A percentile compares a stretch with the other conserved stretches of the same genome.
Conservation (phyloP, 2,329 filamentous ascomycete genomes). For the Lasiodiplodia hormozganensis region DNA sequence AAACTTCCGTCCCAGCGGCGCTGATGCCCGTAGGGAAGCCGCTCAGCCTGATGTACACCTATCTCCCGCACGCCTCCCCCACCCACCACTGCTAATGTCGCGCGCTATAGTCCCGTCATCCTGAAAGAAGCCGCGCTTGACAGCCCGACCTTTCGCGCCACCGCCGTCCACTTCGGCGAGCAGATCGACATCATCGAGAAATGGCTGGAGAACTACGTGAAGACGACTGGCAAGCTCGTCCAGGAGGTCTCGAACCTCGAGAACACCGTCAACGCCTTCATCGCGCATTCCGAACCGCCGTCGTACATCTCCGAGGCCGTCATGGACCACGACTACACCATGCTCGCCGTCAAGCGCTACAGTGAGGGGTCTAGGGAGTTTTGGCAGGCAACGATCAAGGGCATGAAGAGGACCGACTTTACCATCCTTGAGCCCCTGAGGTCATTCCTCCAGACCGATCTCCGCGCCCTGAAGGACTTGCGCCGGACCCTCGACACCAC, state of each 20-base stretch:
- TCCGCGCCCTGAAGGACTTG: constrained; percentile 86
- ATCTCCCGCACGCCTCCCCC: neutral
- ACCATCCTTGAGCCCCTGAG: constrained; percentile 83
- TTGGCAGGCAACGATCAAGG: constrained; percentile 77
- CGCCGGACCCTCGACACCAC: constrained; percentile 76
- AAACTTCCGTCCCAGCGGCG: constrained; percentile 36
- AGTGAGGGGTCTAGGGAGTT: constrained; percentile 87
- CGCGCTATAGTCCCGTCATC: constrained; percentile 70
- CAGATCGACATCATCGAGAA: constrained; percentile 89
- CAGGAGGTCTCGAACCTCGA: constrained; percentile 77
- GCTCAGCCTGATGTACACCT: constrained; percentile 51
- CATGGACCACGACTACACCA: constrained; percentile 93
- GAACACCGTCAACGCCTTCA: constrained; percentile 76
- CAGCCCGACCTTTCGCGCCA: constrained; percentile 92
- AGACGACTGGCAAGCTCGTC: constrained; percentile 66
- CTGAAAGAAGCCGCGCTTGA: constrained; percentile 96
- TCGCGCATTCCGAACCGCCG: constrained; percentile 77
- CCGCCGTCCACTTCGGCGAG: constrained; percentile 84
- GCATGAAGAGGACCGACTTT: constrained; percentile 78
- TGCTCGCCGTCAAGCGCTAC: constrained; percentile 83
- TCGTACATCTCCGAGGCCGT: constrained; percentile 78
- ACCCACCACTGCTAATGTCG: constrained; percentile 25
- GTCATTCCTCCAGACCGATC: constrained; percentile 76
- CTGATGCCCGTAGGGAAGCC: constrained; percentile 50
- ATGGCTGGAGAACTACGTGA: constrained; percentile 82